phyloP scores from a whole-genome alignment of 2,329 filamentous ascomycete genomes.

The Tolypocladium ovalisporum region DNA sequence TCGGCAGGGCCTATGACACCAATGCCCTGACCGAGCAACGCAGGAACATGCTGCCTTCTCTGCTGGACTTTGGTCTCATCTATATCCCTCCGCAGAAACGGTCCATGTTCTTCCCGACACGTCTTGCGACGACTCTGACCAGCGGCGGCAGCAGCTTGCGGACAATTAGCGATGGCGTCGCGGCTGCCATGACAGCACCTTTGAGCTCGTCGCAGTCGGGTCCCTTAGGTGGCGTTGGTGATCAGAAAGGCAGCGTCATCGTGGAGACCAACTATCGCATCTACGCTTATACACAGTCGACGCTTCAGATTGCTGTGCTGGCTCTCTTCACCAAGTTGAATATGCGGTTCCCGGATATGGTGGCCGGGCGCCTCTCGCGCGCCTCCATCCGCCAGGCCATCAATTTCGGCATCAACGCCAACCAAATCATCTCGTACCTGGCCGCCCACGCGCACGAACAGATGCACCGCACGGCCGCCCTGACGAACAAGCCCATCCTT shows the following conservation, averaged over 20 bases:
- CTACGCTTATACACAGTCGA: constrained; percentile 92
- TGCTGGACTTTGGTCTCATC: constrained; percentile 87
- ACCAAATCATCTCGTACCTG: constrained; percentile 92
- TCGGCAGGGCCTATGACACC: constrained; percentile 85
- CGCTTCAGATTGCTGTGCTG: constrained; percentile 88
- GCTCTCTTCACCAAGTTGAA: constrained; percentile 79
- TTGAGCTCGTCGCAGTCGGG: constrained; percentile 24
- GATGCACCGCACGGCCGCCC: constrained; percentile 59
- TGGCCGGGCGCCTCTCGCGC: constrained; percentile 83
- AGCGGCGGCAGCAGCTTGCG: constrained; percentile 66
- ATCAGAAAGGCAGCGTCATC: constrained; percentile 73
- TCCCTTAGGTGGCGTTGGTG: constrained; percentile 22
- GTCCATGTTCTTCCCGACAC: constrained; percentile 74
- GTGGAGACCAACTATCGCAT: constrained; percentile 96
- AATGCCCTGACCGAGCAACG: constrained; percentile 72
- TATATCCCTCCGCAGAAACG: constrained; percentile 53
- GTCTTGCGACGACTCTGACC: constrained; percentile 88
- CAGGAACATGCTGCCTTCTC: constrained; percentile 76
- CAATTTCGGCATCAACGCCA: constrained; percentile 79
- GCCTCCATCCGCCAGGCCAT: constrained; percentile 82
- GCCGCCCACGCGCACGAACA: constrained; percentile 89
- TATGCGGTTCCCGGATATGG: constrained; percentile 88
- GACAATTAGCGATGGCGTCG: constrained; percentile 56
- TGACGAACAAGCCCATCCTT: constrained; percentile 57
- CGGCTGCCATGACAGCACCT: constrained; percentile 48